These are phyloP conservation scores for Phytophthora hybrid DNA, from an alignment of 352 stramenopile species.

Conservation along the genomic window DNA sequence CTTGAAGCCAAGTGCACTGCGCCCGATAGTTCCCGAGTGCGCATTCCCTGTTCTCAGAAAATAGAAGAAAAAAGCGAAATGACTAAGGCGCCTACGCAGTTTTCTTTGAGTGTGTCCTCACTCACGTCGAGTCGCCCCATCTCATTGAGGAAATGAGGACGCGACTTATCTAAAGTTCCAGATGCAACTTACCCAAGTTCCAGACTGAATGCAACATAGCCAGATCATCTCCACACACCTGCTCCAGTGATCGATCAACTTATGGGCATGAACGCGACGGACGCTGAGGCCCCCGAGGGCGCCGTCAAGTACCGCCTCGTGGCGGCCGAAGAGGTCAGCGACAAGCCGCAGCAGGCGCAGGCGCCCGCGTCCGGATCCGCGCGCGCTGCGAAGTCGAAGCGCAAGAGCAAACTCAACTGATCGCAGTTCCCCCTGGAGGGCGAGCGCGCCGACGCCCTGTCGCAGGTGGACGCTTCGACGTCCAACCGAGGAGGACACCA, in stretches of 20 bases:
- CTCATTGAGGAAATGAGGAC: no score
- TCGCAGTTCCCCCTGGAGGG: slow-evolving; percentile 68
- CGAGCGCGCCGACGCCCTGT: neutral
- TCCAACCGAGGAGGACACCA: slow-evolving; percentile 25
- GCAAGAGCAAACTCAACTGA: slow-evolving; percentile 83
- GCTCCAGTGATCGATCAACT: slow-evolving; percentile 1
- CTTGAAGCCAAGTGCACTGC: no score
- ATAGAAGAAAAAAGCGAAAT: no score
- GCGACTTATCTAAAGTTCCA: neutral
- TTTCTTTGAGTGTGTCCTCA: no score
- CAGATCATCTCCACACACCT: neutral
- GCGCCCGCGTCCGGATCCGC: neutral
- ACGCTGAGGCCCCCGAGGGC: slow-evolving; percentile 29
- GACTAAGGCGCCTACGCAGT: no score
- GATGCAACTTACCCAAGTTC: neutral
- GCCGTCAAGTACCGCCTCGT: slow-evolving; percentile 87
- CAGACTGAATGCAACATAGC: neutral
- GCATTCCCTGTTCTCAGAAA: no score
- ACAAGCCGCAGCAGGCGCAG: slow-evolving; percentile 34
- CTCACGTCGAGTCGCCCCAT: no score
- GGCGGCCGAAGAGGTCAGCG: slow-evolving; percentile 80
- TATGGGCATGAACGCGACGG: slow-evolving; percentile 41
- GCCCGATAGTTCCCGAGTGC: no score
- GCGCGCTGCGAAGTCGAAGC: slow-evolving; percentile 42
- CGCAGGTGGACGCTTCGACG: slow-evolving; percentile 7